phyloP scores from a whole-genome alignment of 73 alveolate species.

The Loxodes magnus region DNA sequence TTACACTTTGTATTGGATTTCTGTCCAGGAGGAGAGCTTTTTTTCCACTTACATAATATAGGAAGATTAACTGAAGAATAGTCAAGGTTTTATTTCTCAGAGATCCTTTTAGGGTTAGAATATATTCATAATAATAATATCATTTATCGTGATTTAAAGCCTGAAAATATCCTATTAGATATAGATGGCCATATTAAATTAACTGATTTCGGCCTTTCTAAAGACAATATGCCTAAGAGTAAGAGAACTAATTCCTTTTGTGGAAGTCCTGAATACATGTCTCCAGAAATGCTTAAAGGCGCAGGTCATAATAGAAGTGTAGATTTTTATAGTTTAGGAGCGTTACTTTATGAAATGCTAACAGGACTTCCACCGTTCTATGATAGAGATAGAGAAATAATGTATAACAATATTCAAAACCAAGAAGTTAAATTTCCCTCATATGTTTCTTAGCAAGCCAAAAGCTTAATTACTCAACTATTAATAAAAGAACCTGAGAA shows the following conservation, averaged over 20 bases:
- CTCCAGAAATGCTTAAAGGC: conserved; percentile 80
- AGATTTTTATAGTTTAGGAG: conserved; percentile 81
- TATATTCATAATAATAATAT: conserved; percentile 14
- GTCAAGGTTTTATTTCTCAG: conserved; percentile 51
- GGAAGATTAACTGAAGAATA: conserved; percentile 55
- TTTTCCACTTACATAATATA: conserved; percentile 31
- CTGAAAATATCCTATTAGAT: conserved; percentile 77
- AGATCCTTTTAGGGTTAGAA: conserved; percentile 12
- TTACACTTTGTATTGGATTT: conserved; percentile 64
- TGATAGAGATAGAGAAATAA: conserved; percentile 22
- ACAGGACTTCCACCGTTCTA: conserved; percentile 67
- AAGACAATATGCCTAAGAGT: conserved; percentile 27
- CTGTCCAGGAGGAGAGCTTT: conserved; percentile 74
- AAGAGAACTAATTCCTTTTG: conserved; percentile 50
- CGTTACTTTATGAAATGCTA: conserved; percentile 65
- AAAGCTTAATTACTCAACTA: conserved; percentile 20
- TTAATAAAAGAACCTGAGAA: conserved; percentile 38
- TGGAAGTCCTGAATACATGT: conserved; percentile 80
- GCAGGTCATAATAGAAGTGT: conserved; percentile 46
- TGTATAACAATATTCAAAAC: conserved; percentile 27
- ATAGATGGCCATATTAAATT: conserved; percentile 66
- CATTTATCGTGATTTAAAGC: conserved; percentile 30
- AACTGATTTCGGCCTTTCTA: conserved; percentile 80
- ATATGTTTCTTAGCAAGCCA: conserved; percentile 19
- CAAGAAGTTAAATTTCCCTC: conserved; percentile 23